Percentiles rank a stretch among this genome's conserved stretches.
Evolutionary conservation across 352 stramenopile genomes (phyloP).

Genomic region (Globisporangium irregulare): DNA sequence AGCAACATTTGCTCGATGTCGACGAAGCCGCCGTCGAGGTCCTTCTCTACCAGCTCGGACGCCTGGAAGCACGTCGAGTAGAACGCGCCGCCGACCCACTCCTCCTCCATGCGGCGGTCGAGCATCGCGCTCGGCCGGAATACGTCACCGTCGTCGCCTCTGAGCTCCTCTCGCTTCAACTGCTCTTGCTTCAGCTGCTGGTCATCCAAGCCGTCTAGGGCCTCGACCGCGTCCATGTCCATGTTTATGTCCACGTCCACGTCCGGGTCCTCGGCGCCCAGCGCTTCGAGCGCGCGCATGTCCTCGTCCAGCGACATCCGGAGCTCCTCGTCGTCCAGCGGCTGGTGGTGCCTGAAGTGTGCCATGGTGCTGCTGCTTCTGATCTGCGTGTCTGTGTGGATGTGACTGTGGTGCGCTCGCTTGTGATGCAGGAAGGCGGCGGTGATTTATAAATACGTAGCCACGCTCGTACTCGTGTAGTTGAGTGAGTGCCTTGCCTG

Average conservation of each 20-base stretch:
- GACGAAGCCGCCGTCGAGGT: conserved; percentile 29
- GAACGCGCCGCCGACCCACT: conserved; percentile 31
- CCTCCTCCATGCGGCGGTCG: conserved; percentile 43
- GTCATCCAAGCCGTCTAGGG: conserved; percentile 3
- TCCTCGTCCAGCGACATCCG: conserved; percentile 17
- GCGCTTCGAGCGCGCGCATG: conserved; percentile 17
- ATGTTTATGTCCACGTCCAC: conserved; percentile 9
- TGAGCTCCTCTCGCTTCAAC: not conserved
- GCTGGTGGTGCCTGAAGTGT: conserved; percentile 6
- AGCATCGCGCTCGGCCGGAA: conserved; percentile 70
- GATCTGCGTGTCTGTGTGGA: not conserved
- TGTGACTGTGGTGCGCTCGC: not conserved
- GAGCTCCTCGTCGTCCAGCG: conserved; percentile 15
- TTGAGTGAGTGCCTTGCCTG: not conserved
- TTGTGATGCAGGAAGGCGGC: not conserved
- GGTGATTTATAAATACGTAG: not conserved
- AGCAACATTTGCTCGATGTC: conserved; percentile 75
- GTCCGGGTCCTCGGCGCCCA: conserved; percentile 7
- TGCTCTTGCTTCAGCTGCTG: not conserved
- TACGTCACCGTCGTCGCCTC: conserved; percentile 24
- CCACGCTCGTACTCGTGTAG: not conserved
- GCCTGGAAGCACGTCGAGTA: conserved; percentile 32
- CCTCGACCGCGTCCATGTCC: conserved; percentile 9
- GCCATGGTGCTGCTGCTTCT: not conserved
- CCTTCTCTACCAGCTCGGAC: conserved; percentile 21